Evolutionary conservation across 257 asterid genomes (phyloP), one percentile per base, ranked within the genome.

Genomic region (Solanum chilense): DNA sequence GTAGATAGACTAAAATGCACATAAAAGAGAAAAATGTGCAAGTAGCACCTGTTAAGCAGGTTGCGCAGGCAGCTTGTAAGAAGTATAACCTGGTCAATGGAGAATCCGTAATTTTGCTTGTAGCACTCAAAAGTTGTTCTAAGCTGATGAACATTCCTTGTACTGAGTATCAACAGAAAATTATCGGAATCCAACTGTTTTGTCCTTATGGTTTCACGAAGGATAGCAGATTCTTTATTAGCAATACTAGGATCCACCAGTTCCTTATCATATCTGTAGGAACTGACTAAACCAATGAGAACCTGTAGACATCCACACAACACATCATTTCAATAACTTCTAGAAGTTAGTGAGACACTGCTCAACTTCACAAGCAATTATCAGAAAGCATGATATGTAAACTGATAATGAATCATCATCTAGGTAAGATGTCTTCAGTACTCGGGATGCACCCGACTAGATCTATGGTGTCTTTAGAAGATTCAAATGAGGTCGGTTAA

Each of bases 131-230:
- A 96, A 29, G 97, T 95, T 87, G 92, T 89, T 87, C 86, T 92
- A 69, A 96, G 98, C 93, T 96, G 98, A 89, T 87, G 93, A 31
- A 88, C 33, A 87, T 95, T 96, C 92, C 98, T 92, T 1, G 92
- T 91, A 85, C 95, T 92, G 83, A 96, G 92, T 84, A 96, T 87
- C 86, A 82, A 86, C 39, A 92, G 29, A 27, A 95, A 85, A 74
- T 91, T 94, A 52, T 95, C 92, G 5, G 85, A 89, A 25, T 91
- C 93, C 13, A 95, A 73, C 58, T 91, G 88, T 86, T 91, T 91
- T 39, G 89, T 92, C 85, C 81, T 71, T 41, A 95, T 86, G 33
- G 93, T 94, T 83, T 91, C 92, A 42, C 88, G 90, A 18, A 96
- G 90, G 78, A 75, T 93, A 64, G 92, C 93, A 56, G 98, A 96